Percentiles rank a stretch among this genome's conserved stretches.
These are phyloP conservation scores for Globisporangium iwayamae DNA, from an alignment of 352 stramenopile species.

Conservation along the genomic window DNA sequence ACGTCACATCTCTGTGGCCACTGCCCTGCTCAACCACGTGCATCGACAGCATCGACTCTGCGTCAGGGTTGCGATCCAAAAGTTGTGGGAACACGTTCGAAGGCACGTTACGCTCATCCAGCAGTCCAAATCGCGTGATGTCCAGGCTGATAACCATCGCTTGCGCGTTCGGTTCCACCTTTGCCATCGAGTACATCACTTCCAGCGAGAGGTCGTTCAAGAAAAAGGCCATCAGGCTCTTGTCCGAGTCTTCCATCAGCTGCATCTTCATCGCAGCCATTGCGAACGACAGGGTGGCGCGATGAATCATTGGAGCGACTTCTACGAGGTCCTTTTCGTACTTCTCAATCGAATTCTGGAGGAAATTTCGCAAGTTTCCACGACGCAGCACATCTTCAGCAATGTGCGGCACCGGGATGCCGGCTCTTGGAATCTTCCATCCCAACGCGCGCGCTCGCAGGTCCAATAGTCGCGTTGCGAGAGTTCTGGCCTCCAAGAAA, in stretches of 20 bases:
- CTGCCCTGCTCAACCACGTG: constrained; percentile 43
- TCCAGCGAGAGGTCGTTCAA: constrained; percentile 41
- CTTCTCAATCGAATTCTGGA: constrained; percentile 55
- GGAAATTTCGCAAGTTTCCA: constrained; percentile 59
- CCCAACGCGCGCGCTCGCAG: constrained; percentile 53
- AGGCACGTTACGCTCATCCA: constrained; percentile 57
- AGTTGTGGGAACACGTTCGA: constrained; percentile 76
- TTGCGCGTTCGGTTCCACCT: constrained; percentile 27
- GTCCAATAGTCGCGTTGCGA: constrained; percentile 56
- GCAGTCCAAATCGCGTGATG: constrained; percentile 58
- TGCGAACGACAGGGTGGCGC: constrained; percentile 51
- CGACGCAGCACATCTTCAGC: constrained; percentile 39
- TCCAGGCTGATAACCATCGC: constrained; percentile 46
- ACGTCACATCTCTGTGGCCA: constrained; percentile 48
- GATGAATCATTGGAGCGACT: constrained; percentile 47
- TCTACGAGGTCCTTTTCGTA: constrained; percentile 53
- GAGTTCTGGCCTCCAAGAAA: constrained; percentile 51
- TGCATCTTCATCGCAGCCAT: constrained; percentile 46
- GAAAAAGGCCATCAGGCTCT: constrained; percentile 56
- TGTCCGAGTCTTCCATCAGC: constrained; percentile 46
- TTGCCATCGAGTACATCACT: constrained; percentile 47
- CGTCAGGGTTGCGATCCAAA: constrained; percentile 71
- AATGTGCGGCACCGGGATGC: constrained; percentile 41
- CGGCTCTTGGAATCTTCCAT: constrained; percentile 63
- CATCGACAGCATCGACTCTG: constrained; percentile 49